Evolutionary conservation across 768 basidiomycete genomes (phyloP), one percentile per base, ranked within the genome.

Genomic region (Amanita polypyramis): DNA sequence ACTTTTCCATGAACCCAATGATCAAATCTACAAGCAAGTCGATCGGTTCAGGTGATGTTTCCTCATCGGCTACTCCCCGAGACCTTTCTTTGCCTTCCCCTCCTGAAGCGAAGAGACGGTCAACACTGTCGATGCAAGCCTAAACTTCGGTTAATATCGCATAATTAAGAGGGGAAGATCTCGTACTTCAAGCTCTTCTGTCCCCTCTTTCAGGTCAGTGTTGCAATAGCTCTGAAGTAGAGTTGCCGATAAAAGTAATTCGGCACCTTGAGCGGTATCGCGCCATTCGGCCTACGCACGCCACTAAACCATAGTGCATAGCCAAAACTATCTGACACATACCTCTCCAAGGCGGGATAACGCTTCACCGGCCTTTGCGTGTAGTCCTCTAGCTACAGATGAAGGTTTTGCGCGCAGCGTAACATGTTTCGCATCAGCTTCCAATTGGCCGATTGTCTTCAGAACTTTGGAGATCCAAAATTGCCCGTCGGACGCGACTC

Each of bases 21-120:
- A 97, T 78, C n/a, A 76, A 74, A 59, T 97, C 93, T 29, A 94
- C 80, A 34, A 97, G 72, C 37, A 92, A 65, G 52, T 96, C 92
- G 47, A 94, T 78, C 1, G 92, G 81, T 41, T 76, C 75, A 1
- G 74, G 69, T 2, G 25, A 25, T 7, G 69, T 69, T 11, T 70
- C 70, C 32, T 65, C 61, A 50, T 56, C 59, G 33, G 56, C 57
- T 34, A 64, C 60, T 53, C 70, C 70, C 51, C 65, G 69, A 14
- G 61, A 52, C 53, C 25, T 27, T 7, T 75, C 74, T 55, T 72
- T 71, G 11, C 61, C 51, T 50, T 66, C 60, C 52, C 65, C 65
- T 58, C 57, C 56, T 52, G 57, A 51, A 42, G 56, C 56, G 60
- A 79, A 80, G 62, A 86, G 70, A 21, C 74, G 74, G 8, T 66